Base-by-base conservation (phyloP, 306 rosid species). In the Castanea mollissima region DNA sequence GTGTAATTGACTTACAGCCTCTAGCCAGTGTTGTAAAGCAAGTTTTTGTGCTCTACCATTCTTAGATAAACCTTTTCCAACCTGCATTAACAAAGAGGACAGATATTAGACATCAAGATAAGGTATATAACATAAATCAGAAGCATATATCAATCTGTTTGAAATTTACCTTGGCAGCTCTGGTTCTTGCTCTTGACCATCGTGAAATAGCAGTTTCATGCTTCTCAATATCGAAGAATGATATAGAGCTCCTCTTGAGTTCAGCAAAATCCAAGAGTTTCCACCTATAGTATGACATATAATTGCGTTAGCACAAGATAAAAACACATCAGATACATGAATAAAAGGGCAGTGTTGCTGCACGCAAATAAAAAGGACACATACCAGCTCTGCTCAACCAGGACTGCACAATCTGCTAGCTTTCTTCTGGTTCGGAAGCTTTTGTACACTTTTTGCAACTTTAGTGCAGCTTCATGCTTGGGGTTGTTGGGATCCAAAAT, bases 401-500 rank as follows among this genome's bases (percentile, higher is more conserved):
- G 97, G 80, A 96, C 97, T 21, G 99, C 99, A 82, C 99, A 96
- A 86, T 96, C 99, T 71, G 99, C 99, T 15, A 96, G 84, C 90
- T 93, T 96, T 82, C 99, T 81, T 81, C 99, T 89, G 1, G 98
- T 96, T 2, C 99, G 94, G 63, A 96, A 96, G 86, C 99, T 96
- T 91, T 96, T 96, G 84, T 96, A 96, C 14, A 96, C 99, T 83
- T 96, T 96, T 86, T 96, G 99, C 85, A 96, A 89, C 72, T 96
- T 96, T 59, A 91, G 72, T 1, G 99, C 99, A 2, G 99, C 99
- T 85, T 69, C 86, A 82, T 96, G 93, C 85, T 91, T 88, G 72
- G 97, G 97, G 63, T 78, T 87, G 73, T 18, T 74, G 29, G 97
- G 91, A 87, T 91, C 90, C 81, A 85, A 55, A 79, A 82, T 76